Percentiles rank a stretch among this genome's conserved stretches.
phyloP scores from a whole-genome alignment of 1,139 yeast genomes.

The Candida frijolesensis region DNA sequence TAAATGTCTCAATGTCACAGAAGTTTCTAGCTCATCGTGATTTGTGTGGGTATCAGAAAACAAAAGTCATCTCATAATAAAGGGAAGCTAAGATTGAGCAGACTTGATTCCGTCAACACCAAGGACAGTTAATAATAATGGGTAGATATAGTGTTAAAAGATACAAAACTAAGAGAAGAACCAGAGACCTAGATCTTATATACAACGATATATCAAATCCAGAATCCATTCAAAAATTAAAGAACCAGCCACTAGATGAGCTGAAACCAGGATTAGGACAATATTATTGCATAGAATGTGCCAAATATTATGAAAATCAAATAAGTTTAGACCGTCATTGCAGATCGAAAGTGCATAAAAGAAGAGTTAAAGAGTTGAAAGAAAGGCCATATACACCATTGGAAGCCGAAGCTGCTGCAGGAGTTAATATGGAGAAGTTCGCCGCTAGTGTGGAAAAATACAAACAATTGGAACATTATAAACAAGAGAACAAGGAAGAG shows the following conservation, averaged over 20 bases:
- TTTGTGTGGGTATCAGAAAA: neutral
- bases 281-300: constrained; percentile 92
- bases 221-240: constrained; percentile 61
- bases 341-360: constrained; percentile 77
- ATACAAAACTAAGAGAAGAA: constrained; percentile 80
- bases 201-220: constrained; percentile 70
- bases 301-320: constrained; percentile 85
- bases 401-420: constrained; percentile 91
- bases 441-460: constrained; percentile 61
- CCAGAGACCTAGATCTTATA: constrained; percentile 83
- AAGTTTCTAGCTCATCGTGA: constrained; percentile 6
- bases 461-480: constrained; percentile 42
- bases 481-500: constrained; percentile 42
- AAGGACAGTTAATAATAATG: constrained; percentile 42
- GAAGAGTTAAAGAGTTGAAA: constrained; percentile 76
- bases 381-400: constrained; percentile 82
- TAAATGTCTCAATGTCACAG: constrained; percentile 2
- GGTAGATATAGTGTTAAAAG: constrained; percentile 80
- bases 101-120: too few species aligned
- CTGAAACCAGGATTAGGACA: constrained; percentile 93
- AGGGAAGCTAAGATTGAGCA: too few species aligned
- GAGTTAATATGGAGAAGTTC: constrained; percentile 70
- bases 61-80: neutral
- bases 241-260: constrained; percentile 87
- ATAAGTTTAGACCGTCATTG: constrained; percentile 71